Percentiles rank a stretch among this genome's conserved stretches.
Conservation (phyloP, 129 eudicot genomes). For the Sambucus nigra region DNA sequence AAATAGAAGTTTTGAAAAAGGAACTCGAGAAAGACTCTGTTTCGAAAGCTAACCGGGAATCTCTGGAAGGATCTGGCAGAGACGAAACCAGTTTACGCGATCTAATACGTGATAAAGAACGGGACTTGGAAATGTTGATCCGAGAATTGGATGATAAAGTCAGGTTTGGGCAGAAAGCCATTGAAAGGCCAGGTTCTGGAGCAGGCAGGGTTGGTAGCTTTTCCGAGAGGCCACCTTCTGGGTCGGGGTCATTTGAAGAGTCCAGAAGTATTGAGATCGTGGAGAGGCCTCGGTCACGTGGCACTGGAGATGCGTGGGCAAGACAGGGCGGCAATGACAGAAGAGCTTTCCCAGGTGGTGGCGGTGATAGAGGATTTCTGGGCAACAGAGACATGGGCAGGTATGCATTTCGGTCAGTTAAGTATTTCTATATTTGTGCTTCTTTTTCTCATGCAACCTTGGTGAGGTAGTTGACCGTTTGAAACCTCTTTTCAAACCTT, state of each 20-base stretch:
- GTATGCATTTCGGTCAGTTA: conserved; percentile 17
- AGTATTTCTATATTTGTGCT: no score
- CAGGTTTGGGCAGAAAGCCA: conserved; percentile 35
- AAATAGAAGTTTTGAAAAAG: conserved; percentile 31
- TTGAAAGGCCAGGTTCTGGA: conserved; percentile 51
- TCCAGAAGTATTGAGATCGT: conserved; percentile 17
- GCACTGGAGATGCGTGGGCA: conserved; percentile 34
- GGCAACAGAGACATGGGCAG: conserved; percentile 43
- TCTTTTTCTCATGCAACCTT: not conserved
- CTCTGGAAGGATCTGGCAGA: conserved; percentile 19
- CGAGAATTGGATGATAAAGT: conserved; percentile 51
- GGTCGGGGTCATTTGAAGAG: conserved; percentile 23
- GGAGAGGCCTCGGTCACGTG: conserved; percentile 49
- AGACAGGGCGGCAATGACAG: conserved; percentile 43
- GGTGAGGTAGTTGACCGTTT: not conserved
- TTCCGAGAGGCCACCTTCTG: conserved; percentile 24
- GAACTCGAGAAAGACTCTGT: conserved; percentile 22
- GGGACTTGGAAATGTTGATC: conserved; percentile 35
- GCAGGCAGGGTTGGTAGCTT: conserved; percentile 24
- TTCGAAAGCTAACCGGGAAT: conserved; percentile 9
- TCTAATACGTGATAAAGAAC: conserved; percentile 27
- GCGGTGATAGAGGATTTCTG: conserved; percentile 44
- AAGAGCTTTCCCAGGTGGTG: conserved; percentile 35
- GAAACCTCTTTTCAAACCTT: not conserved
- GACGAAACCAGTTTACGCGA: conserved; percentile 19